phyloP scores from a whole-genome alignment of 176 grass and related monocot genomes.

The Bolboschoenus planiculmis region DNA sequence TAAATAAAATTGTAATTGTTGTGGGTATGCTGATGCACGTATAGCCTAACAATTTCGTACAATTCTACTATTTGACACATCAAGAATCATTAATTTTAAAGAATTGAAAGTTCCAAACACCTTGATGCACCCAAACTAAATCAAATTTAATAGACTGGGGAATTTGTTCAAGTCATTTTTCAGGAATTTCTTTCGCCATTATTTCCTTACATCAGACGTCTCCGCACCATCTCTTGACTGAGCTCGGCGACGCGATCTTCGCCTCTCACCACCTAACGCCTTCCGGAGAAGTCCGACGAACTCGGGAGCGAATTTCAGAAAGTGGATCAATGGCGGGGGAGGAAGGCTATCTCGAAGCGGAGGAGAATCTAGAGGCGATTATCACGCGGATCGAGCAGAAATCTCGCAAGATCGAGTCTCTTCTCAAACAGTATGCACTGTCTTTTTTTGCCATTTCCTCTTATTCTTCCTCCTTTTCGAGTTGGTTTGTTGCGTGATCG shows the following conservation, averaged over 20 bases:
- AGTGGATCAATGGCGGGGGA: conserved; percentile 17
- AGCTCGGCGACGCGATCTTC: not conserved
- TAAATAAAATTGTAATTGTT: too few species aligned
- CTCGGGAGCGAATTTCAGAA: not conserved
- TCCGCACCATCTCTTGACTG: too few species aligned
- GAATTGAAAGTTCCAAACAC: too few species aligned
- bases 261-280: not conserved
- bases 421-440: conserved; percentile 72
- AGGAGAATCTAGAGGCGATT: conserved; percentile 90
- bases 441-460: not conserved
- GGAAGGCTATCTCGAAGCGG: conserved; percentile 47
- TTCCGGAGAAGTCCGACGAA: not conserved
- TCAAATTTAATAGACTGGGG: too few species aligned
- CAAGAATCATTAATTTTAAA: too few species aligned
- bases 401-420: conserved; percentile 94
- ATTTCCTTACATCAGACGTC: too few species aligned
- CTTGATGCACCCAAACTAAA: too few species aligned
- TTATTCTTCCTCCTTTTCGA: not conserved
- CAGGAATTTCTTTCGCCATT: too few species aligned
- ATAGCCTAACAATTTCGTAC: too few species aligned
- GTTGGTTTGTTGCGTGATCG: not conserved
- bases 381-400: conserved; percentile 91
- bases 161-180: too few species aligned
- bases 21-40: too few species aligned
- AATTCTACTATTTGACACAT: too few species aligned